Conservation (phyloP, 1,284 basidiomycete genomes). For the Leccinum griseonigrum region DNA sequence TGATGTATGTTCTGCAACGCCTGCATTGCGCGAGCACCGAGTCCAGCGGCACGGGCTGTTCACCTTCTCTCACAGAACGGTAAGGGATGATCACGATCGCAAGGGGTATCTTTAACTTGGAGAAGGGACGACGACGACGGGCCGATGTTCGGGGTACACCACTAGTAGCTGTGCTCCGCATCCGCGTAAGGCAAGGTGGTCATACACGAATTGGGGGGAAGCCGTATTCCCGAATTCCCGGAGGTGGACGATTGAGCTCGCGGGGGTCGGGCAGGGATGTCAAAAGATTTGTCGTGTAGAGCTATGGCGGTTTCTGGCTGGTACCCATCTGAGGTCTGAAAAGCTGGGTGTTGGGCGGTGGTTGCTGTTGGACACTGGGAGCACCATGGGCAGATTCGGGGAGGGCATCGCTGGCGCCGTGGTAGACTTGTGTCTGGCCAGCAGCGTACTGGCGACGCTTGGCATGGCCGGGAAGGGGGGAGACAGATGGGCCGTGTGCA, state of each 20-base stretch:
- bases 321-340: conserved; percentile 92
- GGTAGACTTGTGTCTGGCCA: conserved; percentile 86
- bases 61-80: conserved; percentile 74
- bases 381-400: conserved; percentile 40
- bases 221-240: conserved; percentile 63
- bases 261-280: conserved; percentile 88
- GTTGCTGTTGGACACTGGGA: conserved; percentile 41
- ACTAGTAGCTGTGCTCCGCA: conserved; percentile 90
- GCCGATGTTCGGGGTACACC: conserved; percentile 89
- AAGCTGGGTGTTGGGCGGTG: conserved; percentile 55
- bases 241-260: conserved; percentile 79
- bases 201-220: conserved; percentile 82
- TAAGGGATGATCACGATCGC: conserved; percentile 93
- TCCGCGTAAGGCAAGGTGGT: conserved; percentile 81
- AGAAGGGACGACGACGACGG: conserved; percentile 92
- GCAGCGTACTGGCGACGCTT: conserved; percentile 91
- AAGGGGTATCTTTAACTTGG: conserved; percentile 91
- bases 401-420: conserved; percentile 49
- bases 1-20: conserved; percentile 97
- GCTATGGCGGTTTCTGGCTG: conserved; percentile 66
- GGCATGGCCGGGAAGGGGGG: conserved; percentile 39
- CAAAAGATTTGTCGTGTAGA: conserved; percentile 86
- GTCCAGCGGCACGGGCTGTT: conserved; percentile 84
- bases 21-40: conserved; percentile 97
- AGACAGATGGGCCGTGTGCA: conserved; percentile 36